Evolutionary conservation across 2,329 filamentous ascomycete species (phyloP), one percentile per base, ranked within the genome.

Genomic region (Botrytis porri): DNA sequence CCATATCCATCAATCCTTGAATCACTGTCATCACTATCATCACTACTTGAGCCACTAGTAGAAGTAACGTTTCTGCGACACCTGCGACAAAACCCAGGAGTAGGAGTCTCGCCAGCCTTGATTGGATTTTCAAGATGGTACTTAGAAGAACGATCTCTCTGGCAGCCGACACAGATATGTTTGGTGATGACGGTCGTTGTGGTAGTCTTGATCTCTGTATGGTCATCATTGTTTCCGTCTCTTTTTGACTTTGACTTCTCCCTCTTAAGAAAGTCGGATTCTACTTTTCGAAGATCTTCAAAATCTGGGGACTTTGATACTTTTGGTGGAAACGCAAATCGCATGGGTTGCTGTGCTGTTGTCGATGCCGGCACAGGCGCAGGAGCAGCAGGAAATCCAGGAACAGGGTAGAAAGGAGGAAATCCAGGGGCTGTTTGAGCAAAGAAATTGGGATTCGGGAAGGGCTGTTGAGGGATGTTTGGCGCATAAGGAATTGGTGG

Each of bases 151-250:
- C 84, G 81, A 9, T 82, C 77, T 35, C 79, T 80, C 35, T 83
- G 82, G 72, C 84, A 86, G 39, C 81, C 77, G 59, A 80, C 83
- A 77, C 86, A 87, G 32, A 86, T 82, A 73, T 81, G 81, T 70
- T 85, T 84, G 16, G 74, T 76, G 14, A 79, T 73, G 41, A 73
- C 75, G 48, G 76, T 75, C 6, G 80, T 78, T 32, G 60, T 70
- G 5, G 48, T 62, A 22, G 37, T 69, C 48, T 41, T 69, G 5
- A 32, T 69, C 48, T 69, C 48, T 32, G 35, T 57, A 25, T 41
- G 48, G 29, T 43, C 48, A 43, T 69, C 45, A 69, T 57, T 20
- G 2, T 69, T 37, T 41, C 65, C 37, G 10, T 43, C 37, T 57
- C 10, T 57, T 57, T 37, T 41, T 20, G 39, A 60, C 29, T 63